Evolutionary conservation across 192 early-diverging fungal genomes (phyloP), one percentile per base, ranked within the genome.

Genomic region (Chytriomyces confervae): DNA sequence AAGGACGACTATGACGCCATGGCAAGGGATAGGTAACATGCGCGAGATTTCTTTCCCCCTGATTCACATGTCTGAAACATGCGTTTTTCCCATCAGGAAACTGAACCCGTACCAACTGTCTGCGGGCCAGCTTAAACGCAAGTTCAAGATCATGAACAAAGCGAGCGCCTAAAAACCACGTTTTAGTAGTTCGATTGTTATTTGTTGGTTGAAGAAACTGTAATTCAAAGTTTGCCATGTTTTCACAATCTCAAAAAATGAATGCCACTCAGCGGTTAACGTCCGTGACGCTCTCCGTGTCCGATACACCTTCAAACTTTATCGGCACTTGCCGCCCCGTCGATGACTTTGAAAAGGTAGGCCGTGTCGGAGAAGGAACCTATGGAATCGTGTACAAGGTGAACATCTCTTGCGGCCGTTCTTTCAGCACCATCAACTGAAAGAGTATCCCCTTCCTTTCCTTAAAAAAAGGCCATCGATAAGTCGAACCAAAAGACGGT

Each of bases 351-450:
- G 68, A 83, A 51, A 88, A 89, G 78, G 66, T 88, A 27, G 81
- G 81, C 44, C 80, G 89, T 53, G 85, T 97, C 20, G 95, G 95
- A 51, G 95, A 97, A 79, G 95, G 95, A 47, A 96, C 95, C 9
- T 96, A 96, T 84, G 95, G 95, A 18, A 91, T 97, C 53, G 95
- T 96, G 8, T 95, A 57, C 61, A 45, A 64, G 74, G 51, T 48
- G 36, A 13, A 61, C 18, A 61, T 23, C 57, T 61, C 3, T 61
- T 65, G 2, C 24, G 13, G 29, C 36, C 4, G 36, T 36, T 36
- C 36, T 36, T 36, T 36, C 36, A 36, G 36, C 36, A 36, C 36
- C 36, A 69, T 43, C 48, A 9, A 48, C 67, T 47, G 11, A 13
- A 1, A 8, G 13, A 50, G 3, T 47, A n/a, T 1, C 57, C 57